phyloP scores from a whole-genome alignment of 108 stramenopile genomes.

The Stephanodiscus triporus region DNA sequence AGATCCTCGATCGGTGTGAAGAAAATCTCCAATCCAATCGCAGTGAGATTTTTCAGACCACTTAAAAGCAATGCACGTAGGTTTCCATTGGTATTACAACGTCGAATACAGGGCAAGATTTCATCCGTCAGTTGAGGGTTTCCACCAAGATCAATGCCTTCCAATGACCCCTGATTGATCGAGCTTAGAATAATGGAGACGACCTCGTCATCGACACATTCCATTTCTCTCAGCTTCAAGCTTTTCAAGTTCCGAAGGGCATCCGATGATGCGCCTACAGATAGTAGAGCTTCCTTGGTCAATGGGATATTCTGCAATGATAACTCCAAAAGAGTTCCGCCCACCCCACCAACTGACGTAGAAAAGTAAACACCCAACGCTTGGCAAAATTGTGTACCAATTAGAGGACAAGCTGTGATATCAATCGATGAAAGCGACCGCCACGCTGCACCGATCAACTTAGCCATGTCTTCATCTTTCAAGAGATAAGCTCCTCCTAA shows the following conservation, averaged over 20 bases:
- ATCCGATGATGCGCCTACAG: slow-evolving; percentile 42
- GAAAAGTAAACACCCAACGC: slow-evolving; percentile 46
- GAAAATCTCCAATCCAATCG: slow-evolving; percentile 69
- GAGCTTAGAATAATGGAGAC: slow-evolving; percentile 52
- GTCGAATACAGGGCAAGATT: slow-evolving; percentile 66
- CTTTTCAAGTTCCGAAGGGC: slow-evolving; percentile 62
- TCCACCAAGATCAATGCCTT: slow-evolving; percentile 66
- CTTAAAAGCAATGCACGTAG: slow-evolving; percentile 62
- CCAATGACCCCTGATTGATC: slow-evolving; percentile 43
- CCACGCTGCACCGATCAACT: slow-evolving; percentile 50
- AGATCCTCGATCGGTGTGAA: slow-evolving; percentile 70
- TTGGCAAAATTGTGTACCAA: slow-evolving; percentile 58
- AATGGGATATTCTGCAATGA: slow-evolving; percentile 67
- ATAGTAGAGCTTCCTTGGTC: slow-evolving; percentile 45
- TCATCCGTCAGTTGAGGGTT: slow-evolving; percentile 71
- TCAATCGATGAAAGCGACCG: slow-evolving; percentile 69
- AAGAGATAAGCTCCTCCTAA: slow-evolving; percentile 82
- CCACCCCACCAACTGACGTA: slow-evolving; percentile 11
- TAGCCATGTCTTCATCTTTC: slow-evolving; percentile 66
- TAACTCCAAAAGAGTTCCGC: slow-evolving; percentile 60
- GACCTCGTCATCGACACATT: slow-evolving; percentile 59
- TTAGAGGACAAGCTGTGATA: slow-evolving; percentile 72
- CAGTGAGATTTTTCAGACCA: slow-evolving; percentile 62
- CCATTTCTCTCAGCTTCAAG: slow-evolving; percentile 59
- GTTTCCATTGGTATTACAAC: slow-evolving; percentile 50